Base-by-base conservation (phyloP, 2,329 filamentous ascomycete genomes). In the Verticillium albo-atrum region DNA sequence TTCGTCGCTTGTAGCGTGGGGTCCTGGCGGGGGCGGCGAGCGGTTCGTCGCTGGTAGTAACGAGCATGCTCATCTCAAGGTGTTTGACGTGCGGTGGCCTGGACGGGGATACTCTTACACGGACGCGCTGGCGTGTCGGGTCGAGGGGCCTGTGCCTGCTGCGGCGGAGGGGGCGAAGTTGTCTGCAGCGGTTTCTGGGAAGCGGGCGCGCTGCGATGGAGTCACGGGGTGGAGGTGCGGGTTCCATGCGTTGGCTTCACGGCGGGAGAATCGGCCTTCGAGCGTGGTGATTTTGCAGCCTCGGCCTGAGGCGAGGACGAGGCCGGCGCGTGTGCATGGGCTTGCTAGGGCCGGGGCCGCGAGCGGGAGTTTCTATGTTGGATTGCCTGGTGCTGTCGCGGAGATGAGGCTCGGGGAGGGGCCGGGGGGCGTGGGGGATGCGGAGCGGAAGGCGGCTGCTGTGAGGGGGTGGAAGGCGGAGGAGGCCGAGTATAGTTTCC, bases 21-120 rank as follows among this genome's bases (percentile, higher is more conserved):
- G 30, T 12, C 82, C 80, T 34, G 72, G 74, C 1, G 78, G 83
- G 55, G 82, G 81, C 35, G 72, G 74, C 1, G 78, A 83, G 55
- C 74, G 79, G 14, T 85, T 85, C 60, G 66, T 84, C 4, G 76
- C 76, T 0, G 82, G 81, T 3, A 79, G 76, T 64, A 77, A 77
- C 35, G 71, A 72, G 17, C 72, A 73, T 4, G 70, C 76, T 0
- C 72, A 74, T 10, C 62, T 85, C 58, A 79, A 81, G 57, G 68
- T 84, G 32, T 85, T 84, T 60, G 82, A 85, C 71, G 82, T 82
- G 58, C 80, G 82, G 12, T 80, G 78, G 71, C 68, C 76, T 0
- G 79, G 71, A n/a, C 17, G 7, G 17, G 35, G 58, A n/a, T 85
- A 85, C 63, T 70, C 77, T 58, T 77, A 84, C 69, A 79, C 79